A percentile compares a stretch with the other conserved stretches of the same genome.
These are phyloP conservation scores for Coniella vitis DNA, from an alignment of 2,329 filamentous ascomycete species.

Conservation along the genomic window DNA sequence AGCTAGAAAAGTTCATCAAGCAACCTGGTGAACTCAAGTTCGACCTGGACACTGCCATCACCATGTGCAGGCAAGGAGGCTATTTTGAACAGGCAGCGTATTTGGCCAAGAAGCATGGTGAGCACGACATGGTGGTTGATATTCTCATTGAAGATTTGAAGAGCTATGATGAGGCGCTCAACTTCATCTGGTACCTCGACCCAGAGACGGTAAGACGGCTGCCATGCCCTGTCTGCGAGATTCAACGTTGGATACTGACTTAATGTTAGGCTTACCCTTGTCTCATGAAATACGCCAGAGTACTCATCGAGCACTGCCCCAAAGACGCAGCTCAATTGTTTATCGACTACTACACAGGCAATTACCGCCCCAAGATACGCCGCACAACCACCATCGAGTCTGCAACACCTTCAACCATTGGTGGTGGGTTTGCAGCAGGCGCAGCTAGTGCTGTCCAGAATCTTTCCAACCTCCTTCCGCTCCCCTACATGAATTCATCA, in stretches of 20 bases:
- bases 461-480: conserved; percentile 71
- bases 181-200: conserved; percentile 86
- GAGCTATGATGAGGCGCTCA: conserved; percentile 77
- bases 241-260: conserved; percentile 24
- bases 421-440: conserved; percentile 43
- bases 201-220: conserved; percentile 57
- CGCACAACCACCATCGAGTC: conserved; percentile 30
- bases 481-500: conserved; percentile 75
- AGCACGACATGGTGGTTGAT: conserved; percentile 89
- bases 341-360: conserved; percentile 88
- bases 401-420: conserved; percentile 26
- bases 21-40: conserved; percentile 92
- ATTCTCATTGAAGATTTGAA: conserved; percentile 95
- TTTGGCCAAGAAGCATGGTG: conserved; percentile 86
- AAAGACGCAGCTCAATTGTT: conserved; percentile 79
- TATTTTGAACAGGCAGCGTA: conserved; percentile 97
- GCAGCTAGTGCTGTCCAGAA: conserved; percentile 79
- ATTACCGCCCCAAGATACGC: conserved; percentile 68
- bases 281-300: conserved; percentile 90
- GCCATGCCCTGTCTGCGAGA: not conserved
- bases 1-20: conserved; percentile 94
- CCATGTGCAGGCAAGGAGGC: conserved; percentile 94
- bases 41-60: conserved; percentile 92
- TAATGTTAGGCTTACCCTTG: conserved; percentile 66
- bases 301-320: conserved; percentile 81